A percentile compares a stretch with the other conserved stretches of the same genome.
Conservation (phyloP, 2,329 filamentous ascomycete species). For the Colletotrichum truncatum region DNA sequence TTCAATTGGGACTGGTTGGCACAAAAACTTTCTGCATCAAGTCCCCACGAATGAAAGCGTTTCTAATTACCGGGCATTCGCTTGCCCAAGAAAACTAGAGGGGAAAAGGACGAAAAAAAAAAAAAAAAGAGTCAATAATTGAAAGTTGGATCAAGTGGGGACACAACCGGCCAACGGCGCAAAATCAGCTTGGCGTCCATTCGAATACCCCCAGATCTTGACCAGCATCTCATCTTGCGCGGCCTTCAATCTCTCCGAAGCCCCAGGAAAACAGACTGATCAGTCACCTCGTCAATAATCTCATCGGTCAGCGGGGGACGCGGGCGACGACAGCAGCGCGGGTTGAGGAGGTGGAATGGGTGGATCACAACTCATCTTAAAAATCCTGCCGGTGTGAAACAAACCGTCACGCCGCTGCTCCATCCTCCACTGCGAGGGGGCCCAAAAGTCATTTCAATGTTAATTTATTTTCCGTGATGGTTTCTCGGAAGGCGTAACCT, state of each 20-base stretch:
- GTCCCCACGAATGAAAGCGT: no score
- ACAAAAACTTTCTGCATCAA: background rate
- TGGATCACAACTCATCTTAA: slow-evolving; percentile 23
- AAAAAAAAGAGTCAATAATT: background rate
- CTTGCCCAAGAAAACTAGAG: background rate
- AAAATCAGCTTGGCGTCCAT: slow-evolving; percentile 6
- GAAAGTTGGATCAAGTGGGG: background rate
- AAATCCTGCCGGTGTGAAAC: slow-evolving; percentile 27
- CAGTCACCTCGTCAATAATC: slow-evolving; percentile 4
- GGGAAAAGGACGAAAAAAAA: background rate
- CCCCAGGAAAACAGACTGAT: background rate
- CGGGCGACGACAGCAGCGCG: background rate
- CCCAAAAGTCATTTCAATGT: slow-evolving; percentile 23
- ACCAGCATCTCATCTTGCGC: background rate
- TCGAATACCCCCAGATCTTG: background rate
- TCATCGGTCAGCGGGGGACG: background rate
- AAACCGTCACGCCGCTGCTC: slow-evolving; percentile 15
- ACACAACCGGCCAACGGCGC: slow-evolving; percentile 2
- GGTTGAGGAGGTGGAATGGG: slow-evolving; percentile 4
- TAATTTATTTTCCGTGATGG: slow-evolving; percentile 13
- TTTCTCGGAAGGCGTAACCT: background rate
- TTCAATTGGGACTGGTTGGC: background rate
- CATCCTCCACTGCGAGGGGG: background rate
- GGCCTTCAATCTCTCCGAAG: slow-evolving; percentile 9
- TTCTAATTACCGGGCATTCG: no score